Conservation (phyloP, 2,329 filamentous ascomycete genomes). For the Aspergillus arachidicola region DNA sequence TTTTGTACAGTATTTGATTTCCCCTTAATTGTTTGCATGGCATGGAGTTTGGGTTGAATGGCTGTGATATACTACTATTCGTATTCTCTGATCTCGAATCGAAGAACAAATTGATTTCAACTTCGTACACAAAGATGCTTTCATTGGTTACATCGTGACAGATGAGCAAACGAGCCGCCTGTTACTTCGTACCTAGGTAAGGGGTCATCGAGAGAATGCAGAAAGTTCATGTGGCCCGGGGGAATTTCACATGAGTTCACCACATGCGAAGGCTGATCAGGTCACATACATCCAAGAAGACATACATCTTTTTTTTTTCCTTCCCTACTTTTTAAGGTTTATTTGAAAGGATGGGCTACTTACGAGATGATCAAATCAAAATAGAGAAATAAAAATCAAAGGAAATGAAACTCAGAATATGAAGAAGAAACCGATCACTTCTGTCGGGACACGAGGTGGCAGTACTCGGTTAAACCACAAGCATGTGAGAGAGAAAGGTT, state of each 20-base stretch:
- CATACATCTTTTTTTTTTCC: not conserved
- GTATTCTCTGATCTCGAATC: not conserved
- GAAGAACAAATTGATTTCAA: not conserved
- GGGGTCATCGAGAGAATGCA: not conserved
- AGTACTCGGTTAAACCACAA: not conserved
- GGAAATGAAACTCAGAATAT: not conserved
- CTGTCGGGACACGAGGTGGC: not conserved
- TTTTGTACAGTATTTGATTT: constrained; percentile 16
- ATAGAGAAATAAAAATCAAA: too few species aligned
- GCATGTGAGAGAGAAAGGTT: not conserved
- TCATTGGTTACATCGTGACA: not conserved
- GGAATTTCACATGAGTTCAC: constrained; percentile 7
- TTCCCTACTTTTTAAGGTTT: not conserved
- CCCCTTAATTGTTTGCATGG: constrained; percentile 11
- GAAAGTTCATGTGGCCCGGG: not conserved
- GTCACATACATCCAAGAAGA: not conserved
- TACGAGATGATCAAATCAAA: not conserved
- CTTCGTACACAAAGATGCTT: not conserved
- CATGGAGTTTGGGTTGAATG: constrained; percentile 20
- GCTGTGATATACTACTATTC: not conserved
- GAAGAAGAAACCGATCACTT: not conserved
- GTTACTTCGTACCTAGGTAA: not conserved
- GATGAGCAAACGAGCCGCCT: not conserved
- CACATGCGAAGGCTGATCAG: not conserved
- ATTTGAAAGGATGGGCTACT: not conserved